Conservation (phyloP, 208 protist genomes). For the Balamuthia mandrillaris region DNA sequence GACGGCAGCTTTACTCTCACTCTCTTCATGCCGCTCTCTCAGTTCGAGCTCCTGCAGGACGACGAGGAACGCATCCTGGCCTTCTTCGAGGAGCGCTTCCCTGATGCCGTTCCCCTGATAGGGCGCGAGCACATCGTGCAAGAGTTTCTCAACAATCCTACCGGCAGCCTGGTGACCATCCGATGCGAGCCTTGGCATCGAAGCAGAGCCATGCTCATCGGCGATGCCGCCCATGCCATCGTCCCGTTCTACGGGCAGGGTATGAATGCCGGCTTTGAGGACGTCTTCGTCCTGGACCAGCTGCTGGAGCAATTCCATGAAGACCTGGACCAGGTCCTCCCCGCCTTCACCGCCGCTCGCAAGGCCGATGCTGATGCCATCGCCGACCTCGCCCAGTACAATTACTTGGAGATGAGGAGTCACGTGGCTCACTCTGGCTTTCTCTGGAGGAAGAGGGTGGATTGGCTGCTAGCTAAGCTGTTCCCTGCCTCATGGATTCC, state of each 20-base stretch:
- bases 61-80: not conserved
- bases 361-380: slow-evolving; percentile 58
- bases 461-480: not conserved
- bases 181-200: slow-evolving; percentile 43
- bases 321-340: slow-evolving; percentile 14
- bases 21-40: slow-evolving; percentile 45
- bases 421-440: slow-evolving; percentile 19
- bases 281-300: slow-evolving; percentile 38
- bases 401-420: slow-evolving; percentile 62
- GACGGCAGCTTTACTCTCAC: slow-evolving; percentile 53
- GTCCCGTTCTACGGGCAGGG: slow-evolving; percentile 66
- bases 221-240: slow-evolving; percentile 61
- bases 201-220: not conserved
- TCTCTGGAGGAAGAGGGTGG: slow-evolving; percentile 29
- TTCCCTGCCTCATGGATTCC: slow-evolving; percentile 8
- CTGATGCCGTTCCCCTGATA: slow-evolving; percentile 44
- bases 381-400: slow-evolving; percentile 52
- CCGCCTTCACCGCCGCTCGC: slow-evolving; percentile 13
- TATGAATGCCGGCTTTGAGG: slow-evolving; percentile 63
- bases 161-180: slow-evolving; percentile 45
- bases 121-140: not conserved
- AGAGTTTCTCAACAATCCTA: slow-evolving; percentile 47
- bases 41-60: slow-evolving; percentile 39
- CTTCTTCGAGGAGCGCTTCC: slow-evolving; percentile 49
- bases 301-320: slow-evolving; percentile 17